Evolutionary conservation across 1,139 yeast genomes (phyloP).

Genomic region (Suhomyces wounanorum): DNA sequence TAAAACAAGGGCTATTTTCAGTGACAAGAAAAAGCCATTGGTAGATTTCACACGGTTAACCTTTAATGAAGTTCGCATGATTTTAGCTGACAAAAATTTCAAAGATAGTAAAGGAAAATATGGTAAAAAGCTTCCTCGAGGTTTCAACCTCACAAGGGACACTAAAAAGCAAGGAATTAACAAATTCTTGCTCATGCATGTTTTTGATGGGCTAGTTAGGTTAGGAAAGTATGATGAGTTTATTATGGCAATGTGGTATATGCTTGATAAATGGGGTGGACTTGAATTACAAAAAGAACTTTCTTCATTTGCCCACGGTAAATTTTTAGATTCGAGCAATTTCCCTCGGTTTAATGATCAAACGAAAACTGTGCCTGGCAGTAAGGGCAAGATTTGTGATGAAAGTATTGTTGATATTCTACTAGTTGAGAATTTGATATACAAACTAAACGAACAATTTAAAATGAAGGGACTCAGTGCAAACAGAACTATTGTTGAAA

Average conservation of each 20-base stretch:
- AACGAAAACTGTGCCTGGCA: background rate
- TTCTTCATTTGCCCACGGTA: slow-evolving; percentile 1
- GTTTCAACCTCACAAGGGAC: slow-evolving; percentile 1
- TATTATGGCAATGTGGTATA: slow-evolving; percentile 31
- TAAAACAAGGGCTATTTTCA: slow-evolving; percentile 26
- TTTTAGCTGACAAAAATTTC: slow-evolving; percentile 20
- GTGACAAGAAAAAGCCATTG: slow-evolving; percentile 28
- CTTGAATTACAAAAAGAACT: slow-evolving; percentile 9
- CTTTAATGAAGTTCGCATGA: slow-evolving; percentile 21
- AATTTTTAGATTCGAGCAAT: slow-evolving; percentile 10
- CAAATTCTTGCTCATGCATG: slow-evolving; percentile 33
- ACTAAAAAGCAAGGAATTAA: slow-evolving; percentile 24
- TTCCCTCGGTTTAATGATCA: slow-evolving; percentile 10
- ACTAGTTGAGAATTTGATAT: slow-evolving; percentile 38
- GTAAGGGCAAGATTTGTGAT: slow-evolving; percentile 10
- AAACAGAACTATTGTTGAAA: slow-evolving; percentile 25
- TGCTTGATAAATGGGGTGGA: slow-evolving; percentile 36
- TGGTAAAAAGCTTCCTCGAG: slow-evolving; percentile 22
- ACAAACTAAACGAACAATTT: slow-evolving; percentile 32
- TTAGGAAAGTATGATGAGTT: slow-evolving; percentile 38
- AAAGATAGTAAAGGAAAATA: slow-evolving; percentile 24
- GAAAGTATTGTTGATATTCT: slow-evolving; percentile 24
- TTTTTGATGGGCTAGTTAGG: slow-evolving; percentile 35
- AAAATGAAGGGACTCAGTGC: slow-evolving; percentile 23
- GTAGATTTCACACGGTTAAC: slow-evolving; percentile 37